Base-by-base conservation (phyloP, 495 filamentous ascomycete species). In the Lentithecium fluviatile region DNA sequence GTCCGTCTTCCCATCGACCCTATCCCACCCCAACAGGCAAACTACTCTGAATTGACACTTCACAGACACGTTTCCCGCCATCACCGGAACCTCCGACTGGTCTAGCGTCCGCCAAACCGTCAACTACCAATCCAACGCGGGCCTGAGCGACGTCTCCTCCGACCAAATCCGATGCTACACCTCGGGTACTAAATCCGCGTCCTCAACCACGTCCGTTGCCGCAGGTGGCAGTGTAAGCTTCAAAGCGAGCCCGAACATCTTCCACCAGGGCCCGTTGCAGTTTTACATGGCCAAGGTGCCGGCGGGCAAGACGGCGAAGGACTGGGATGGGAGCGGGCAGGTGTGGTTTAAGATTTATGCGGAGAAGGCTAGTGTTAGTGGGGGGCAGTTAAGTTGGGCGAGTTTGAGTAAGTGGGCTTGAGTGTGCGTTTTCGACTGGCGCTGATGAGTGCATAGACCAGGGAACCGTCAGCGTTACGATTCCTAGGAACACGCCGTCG, bases 201-300 rank as follows among this genome's bases (percentile, higher is more conserved):
- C 29, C 10, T 32, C 73, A 5, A 76, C 70, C 42, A 71, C 73
- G 42, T 71, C 66, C 54, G 77, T 80, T n/a, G 71, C 71, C 10
- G 80, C 80, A 21, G 80, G 80, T 6, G 55, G 58, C n/a, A 70
- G 66, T 24, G 38, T 82, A 45, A 65, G 65, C 38, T 82, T 78
- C 74, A 75, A 73, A 37, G 76, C 76, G 21, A 71, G 71, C 29
- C 67, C 75, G 1, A 77, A 68, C 52, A 77, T 82, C 61, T 76
- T 73, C 19, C 80, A 82, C 52, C 78, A 77, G 19, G 80, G 80
- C 21, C 80, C 80, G 11, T 72, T 82, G 56, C 69, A 71, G 25
- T 73, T 81, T 40, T 83, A 81, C 68, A 80, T 83, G 71, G 80
- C 78, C 57, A 80, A 82, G 67, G 80, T 78, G 0, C 79, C 79